Base-by-base conservation (phyloP, 495 filamentous ascomycete genomes). In the Xanthoparmelia taractica region DNA sequence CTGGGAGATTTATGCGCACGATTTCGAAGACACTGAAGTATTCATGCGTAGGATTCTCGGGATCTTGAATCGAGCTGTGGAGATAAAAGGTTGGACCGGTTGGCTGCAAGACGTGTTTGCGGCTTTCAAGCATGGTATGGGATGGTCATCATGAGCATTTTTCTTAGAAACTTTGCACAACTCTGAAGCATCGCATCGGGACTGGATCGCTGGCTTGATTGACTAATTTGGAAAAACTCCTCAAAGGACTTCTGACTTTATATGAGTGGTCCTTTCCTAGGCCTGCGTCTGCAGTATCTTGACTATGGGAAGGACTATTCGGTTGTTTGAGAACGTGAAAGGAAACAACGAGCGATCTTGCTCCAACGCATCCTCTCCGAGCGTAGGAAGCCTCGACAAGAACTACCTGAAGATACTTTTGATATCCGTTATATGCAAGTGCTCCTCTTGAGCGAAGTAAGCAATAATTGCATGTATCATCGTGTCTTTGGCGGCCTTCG, bases 1-100 rank as follows among this genome's bases (percentile, higher is more conserved):
- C 0, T 85, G 82, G 79, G 84, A 87, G 68, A 64, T 76, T 13
- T 85, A 80, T 73, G 80, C 76, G 20, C 73, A 85, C 61, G 84
- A 86, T 65, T 84, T 79, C 63, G 79, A 81, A 61, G 69, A 80
- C 56, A 74, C 75, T 20, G 84, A 86, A 45, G 63, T 73, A 5
- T 85, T 83, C 65, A 71, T 72, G 11, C 72, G 74, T 47, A 72
- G 78, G 52, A 73, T 83, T 57, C 62, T 84, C 1, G 67, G 66
- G 25, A 52, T 83, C 20, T 47, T 85, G 55, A 84, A 85, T 68
- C 65, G 71, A 36, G 66, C 78, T 34, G 75, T 73, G 60, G 65
- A 61, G 38, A 65, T 75, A 3, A 74, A 75, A 61, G 82, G 84
- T 18, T 84, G 78, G 79, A 59, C 71, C 27, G 82, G 79, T 7